Evolutionary conservation across 495 filamentous ascomycete species (phyloP).

Genomic region (Xylaria venustula): DNA sequence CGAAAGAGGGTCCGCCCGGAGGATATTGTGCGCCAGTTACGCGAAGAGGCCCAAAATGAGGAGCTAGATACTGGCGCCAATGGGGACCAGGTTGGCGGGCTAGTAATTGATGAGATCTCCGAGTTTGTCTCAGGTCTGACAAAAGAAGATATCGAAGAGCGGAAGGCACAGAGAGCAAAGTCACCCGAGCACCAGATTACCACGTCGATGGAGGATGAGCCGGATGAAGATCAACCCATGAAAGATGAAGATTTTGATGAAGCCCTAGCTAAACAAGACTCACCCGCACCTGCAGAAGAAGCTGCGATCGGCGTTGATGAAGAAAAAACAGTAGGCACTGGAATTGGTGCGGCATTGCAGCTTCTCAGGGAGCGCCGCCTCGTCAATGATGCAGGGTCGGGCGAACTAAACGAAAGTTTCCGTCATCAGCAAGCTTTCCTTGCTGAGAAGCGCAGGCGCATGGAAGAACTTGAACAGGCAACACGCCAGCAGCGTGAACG

Average conservation of each 20-base stretch:
- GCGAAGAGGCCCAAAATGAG: slow-evolving; percentile 66
- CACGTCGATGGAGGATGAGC: slow-evolving; percentile 51
- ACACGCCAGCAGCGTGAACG: slow-evolving; percentile 83
- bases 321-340: slow-evolving; percentile 72
- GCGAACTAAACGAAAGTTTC: slow-evolving; percentile 63
- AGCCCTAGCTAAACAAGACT: slow-evolving; percentile 55
- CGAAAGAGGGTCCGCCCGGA: slow-evolving; percentile 79
- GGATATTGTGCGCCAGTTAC: slow-evolving; percentile 79
- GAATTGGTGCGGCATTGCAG: slow-evolving; percentile 75
- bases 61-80: slow-evolving; percentile 43
- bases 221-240: slow-evolving; percentile 47
- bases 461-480: slow-evolving; percentile 71
- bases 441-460: slow-evolving; percentile 68
- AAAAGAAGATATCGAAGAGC: slow-evolving; percentile 67
- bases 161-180: slow-evolving; percentile 45
- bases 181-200: slow-evolving; percentile 29
- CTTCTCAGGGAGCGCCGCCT: slow-evolving; percentile 83
- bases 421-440: slow-evolving; percentile 81
- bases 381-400: slow-evolving; percentile 60
- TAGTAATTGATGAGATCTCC: slow-evolving; percentile 91
- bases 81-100: slow-evolving; percentile 62
- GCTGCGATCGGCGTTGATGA: slow-evolving; percentile 78
- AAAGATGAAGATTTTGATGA: slow-evolving; percentile 50
- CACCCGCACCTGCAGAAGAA: slow-evolving; percentile 47
- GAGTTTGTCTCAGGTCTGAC: slow-evolving; percentile 89